phyloP scores from a whole-genome alignment of 169 alveolate genomes.

The Nephromyces sp. region DNA sequence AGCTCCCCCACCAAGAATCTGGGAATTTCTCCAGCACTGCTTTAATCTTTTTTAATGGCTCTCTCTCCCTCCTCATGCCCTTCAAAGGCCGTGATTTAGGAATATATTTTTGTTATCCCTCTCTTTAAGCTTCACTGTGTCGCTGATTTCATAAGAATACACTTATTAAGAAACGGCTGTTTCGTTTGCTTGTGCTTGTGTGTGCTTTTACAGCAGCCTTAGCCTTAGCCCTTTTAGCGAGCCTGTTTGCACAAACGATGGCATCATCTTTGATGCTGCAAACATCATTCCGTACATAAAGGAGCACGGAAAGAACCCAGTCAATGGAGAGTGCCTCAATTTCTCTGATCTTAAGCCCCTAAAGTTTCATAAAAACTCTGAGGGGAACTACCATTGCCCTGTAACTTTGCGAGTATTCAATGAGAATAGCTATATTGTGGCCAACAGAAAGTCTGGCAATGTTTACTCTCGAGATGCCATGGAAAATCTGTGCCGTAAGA shows the following conservation, averaged over 20 bases:
- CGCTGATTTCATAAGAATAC: too few relatives aligned
- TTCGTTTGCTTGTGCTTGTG: too few relatives aligned
- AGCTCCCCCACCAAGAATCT: too few relatives aligned
- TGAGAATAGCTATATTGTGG: conserved; percentile 71
- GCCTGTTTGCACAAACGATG: conserved; percentile 70
- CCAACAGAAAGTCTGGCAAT: conserved; percentile 72
- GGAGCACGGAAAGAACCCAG: conserved; percentile 64
- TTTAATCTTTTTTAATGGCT: too few relatives aligned
- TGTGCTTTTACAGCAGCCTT: conserved; percentile 37
- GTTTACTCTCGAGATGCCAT: conserved; percentile 73
- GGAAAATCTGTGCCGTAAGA: conserved; percentile 54
- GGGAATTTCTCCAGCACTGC: too few relatives aligned
- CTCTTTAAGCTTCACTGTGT: too few relatives aligned
- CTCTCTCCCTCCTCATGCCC: too few relatives aligned
- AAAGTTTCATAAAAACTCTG: conserved; percentile 58
- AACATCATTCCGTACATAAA: conserved; percentile 56
- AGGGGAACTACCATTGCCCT: conserved; percentile 80
- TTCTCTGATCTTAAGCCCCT: conserved; percentile 56
- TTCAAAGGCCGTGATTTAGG: too few relatives aligned
- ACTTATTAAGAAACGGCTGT: too few relatives aligned
- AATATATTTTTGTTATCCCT: too few relatives aligned
- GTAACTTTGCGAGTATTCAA: conserved; percentile 73
- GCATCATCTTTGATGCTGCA: conserved; percentile 59
- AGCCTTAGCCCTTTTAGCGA: conserved; percentile 62
- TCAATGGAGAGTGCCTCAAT: conserved; percentile 66